These are phyloP conservation scores for Striga asiatica DNA, from an alignment of 257 asterid species.

Conservation along the genomic window DNA sequence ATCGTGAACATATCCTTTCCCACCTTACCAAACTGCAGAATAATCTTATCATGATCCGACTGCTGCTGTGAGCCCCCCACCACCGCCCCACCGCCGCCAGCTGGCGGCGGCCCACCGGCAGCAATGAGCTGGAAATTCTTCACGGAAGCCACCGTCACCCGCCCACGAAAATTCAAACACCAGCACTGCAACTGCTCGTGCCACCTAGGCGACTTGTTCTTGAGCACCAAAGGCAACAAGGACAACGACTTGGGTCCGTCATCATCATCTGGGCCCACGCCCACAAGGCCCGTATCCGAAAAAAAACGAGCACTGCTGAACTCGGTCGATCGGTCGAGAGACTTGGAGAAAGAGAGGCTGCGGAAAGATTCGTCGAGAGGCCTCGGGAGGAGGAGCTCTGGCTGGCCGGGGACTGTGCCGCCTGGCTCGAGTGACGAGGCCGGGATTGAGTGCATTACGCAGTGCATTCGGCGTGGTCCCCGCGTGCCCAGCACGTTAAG, in stretches of 20 bases:
- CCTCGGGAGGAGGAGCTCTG: slow-evolving; percentile 64
- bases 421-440: slow-evolving; percentile 70
- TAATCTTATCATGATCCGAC: slow-evolving; percentile 76
- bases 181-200: slow-evolving; percentile 93
- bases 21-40: slow-evolving; percentile 81
- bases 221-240: slow-evolving; percentile 72
- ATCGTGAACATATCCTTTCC: slow-evolving; percentile 87
- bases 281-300: slow-evolving; percentile 40
- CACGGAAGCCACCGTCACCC: slow-evolving; percentile 93
- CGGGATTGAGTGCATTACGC: slow-evolving; percentile 81
- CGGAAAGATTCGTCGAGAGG: slow-evolving; percentile 83
- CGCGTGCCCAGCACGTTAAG: slow-evolving; percentile 90
- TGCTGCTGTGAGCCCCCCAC: slow-evolving; percentile 18
- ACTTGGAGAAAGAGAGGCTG: slow-evolving; percentile 73
- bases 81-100: slow-evolving; percentile 7
- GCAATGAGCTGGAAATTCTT: slow-evolving; percentile 85
- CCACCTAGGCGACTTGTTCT: slow-evolving; percentile 93
- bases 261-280: too few species aligned
- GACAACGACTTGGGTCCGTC: too few species aligned
- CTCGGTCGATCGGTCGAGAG: slow-evolving; percentile 62
- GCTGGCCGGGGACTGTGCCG: slow-evolving; percentile 85
- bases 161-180: slow-evolving; percentile 82
- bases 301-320: slow-evolving; percentile 81
- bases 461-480: slow-evolving; percentile 89
- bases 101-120: slow-evolving; percentile 21